These are phyloP conservation scores for Colletotrichum neosansevieriae DNA, from an alignment of 2,329 filamentous ascomycete species.

Conservation along the genomic window DNA sequence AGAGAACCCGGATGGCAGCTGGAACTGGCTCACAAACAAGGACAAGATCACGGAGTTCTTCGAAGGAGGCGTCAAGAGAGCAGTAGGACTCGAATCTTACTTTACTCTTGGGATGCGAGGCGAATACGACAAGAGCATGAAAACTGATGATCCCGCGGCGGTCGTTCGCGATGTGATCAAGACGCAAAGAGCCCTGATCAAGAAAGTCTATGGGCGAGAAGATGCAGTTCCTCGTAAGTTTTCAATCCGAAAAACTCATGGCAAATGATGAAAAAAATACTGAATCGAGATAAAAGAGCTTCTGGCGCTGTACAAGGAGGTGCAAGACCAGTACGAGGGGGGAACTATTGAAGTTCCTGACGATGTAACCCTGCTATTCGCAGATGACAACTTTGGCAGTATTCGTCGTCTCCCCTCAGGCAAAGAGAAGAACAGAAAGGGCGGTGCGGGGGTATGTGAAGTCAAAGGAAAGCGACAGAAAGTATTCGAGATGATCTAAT, in stretches of 20 bases:
- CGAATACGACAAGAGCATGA: slow-evolving; percentile 66
- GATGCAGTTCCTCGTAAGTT: slow-evolving; percentile 57
- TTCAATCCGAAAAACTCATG: background rate
- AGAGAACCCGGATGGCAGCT: slow-evolving; percentile 59
- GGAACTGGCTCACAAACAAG: slow-evolving; percentile 71
- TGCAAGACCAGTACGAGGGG: slow-evolving; percentile 71
- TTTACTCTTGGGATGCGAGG: slow-evolving; percentile 72
- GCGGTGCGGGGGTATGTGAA: slow-evolving; percentile 65
- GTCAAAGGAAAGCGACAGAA: too few species aligned
- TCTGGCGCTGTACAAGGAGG: slow-evolving; percentile 75
- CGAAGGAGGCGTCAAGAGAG: slow-evolving; percentile 64
- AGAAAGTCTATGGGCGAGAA: slow-evolving; percentile 60
- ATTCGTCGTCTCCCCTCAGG: slow-evolving; percentile 67
- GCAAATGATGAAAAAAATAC: background rate
- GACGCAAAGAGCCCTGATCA: slow-evolving; percentile 66
- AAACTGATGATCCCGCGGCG: slow-evolving; percentile 61
- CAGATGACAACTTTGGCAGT: slow-evolving; percentile 73
- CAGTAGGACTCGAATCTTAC: slow-evolving; percentile 68
- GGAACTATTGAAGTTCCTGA: slow-evolving; percentile 68
- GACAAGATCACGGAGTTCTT: slow-evolving; percentile 69
- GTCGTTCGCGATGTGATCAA: slow-evolving; percentile 66
- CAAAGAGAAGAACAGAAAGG: slow-evolving; percentile 63
- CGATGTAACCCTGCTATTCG: slow-evolving; percentile 71
- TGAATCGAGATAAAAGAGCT: slow-evolving; percentile 56
- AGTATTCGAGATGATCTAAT: slow-evolving; percentile 31